These are phyloP conservation scores for Fraxinus sp. DNA, from an alignment of 305 asterid genomes.

Conservation along the genomic window DNA sequence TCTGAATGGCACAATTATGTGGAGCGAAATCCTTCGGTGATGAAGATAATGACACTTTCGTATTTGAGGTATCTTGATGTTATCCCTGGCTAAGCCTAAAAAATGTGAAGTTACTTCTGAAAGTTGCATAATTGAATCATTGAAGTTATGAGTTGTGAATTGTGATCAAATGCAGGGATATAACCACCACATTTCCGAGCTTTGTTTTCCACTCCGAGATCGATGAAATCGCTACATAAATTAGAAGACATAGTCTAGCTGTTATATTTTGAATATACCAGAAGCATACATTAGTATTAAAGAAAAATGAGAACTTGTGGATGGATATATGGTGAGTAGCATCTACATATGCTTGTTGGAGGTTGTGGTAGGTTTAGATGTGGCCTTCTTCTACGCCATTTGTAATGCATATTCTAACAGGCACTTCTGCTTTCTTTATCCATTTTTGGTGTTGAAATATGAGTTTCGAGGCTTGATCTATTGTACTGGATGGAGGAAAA, in stretches of 20 bases:
- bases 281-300: not conserved
- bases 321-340: not conserved
- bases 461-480: not conserved
- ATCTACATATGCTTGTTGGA: not conserved
- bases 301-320: not conserved
- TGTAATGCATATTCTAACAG: not conserved
- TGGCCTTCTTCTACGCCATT: not conserved
- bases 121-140: slow-evolving; percentile 2
- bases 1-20: slow-evolving; percentile 73
- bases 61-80: slow-evolving; percentile 48
- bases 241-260: slow-evolving; percentile 6
- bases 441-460: not conserved
- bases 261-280: not conserved
- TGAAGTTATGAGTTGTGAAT: not conserved
- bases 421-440: not conserved
- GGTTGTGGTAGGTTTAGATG: not conserved
- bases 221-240: slow-evolving; percentile 62
- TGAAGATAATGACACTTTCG: slow-evolving; percentile 79
- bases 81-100: not conserved
- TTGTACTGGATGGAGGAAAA: not conserved
- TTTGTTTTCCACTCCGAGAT: slow-evolving; percentile 81
- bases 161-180: slow-evolving; percentile 26
- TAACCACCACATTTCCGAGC: slow-evolving; percentile 86
- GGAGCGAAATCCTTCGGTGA: slow-evolving; percentile 57
- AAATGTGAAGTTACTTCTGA: not conserved